Evolutionary conservation across 495 filamentous ascomycete species (phyloP).

Genomic region (Podospora appendiculata): DNA sequence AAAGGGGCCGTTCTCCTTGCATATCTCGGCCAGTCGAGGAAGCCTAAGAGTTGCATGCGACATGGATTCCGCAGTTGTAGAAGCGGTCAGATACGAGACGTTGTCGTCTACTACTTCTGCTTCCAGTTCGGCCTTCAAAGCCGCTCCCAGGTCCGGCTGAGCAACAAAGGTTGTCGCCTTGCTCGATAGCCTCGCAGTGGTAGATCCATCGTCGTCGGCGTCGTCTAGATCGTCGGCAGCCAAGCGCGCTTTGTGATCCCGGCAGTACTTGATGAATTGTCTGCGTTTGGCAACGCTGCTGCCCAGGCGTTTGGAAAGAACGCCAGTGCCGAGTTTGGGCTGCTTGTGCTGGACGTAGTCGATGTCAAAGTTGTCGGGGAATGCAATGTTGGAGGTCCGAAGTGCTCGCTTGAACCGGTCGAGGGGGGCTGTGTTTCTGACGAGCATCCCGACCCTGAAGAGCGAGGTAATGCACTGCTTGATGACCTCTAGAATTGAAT

Average conservation of each 20-base stretch:
- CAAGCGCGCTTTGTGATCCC: conserved; percentile 16
- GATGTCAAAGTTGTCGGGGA: conserved; percentile 1
- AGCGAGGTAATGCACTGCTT: not conserved
- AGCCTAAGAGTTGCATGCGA: conserved; percentile 1
- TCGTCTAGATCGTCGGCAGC: not conserved
- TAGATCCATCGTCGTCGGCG: not conserved
- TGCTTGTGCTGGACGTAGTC: conserved; percentile 2
- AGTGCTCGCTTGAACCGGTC: conserved; percentile 1
- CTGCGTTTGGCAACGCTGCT: conserved; percentile 23
- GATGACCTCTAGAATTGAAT: not conserved
- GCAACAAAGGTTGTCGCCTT: conserved; percentile 7
- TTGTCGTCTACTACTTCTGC: not conserved
- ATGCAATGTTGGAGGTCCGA: not conserved
- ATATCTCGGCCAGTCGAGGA: conserved; percentile 5
- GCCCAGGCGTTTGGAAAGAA: conserved; percentile 17
- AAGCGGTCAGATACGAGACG: conserved; percentile 1
- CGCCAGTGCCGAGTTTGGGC: not conserved
- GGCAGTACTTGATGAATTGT: conserved; percentile 23
- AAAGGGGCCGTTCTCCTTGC: conserved; percentile 5
- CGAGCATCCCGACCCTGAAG: not conserved
- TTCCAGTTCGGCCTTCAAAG: too few species aligned
- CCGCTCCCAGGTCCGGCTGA: not conserved
- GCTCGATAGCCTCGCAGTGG: conserved; percentile 2
- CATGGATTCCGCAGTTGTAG: conserved; percentile 1
- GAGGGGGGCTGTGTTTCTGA: not conserved